Evolutionary conservation across 495 filamentous ascomycete genomes (phyloP), one percentile per base, ranked within the genome.

Genomic region (Monascus purpureus): DNA sequence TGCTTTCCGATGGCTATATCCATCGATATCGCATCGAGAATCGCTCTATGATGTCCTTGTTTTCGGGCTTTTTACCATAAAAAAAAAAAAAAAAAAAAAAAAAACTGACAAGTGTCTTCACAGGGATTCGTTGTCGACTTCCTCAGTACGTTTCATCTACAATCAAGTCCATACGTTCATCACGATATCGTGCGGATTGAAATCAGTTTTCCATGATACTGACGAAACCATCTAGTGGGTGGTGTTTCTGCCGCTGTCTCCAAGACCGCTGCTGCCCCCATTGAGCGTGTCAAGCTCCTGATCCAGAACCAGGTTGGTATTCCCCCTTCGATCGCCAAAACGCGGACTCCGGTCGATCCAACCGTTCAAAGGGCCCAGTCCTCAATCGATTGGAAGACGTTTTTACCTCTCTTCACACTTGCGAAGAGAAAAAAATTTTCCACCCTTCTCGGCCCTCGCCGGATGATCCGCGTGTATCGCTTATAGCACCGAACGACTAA

Each of bases 271-370:
- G 90, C 90, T 62, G 90, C 90, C 68, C 90, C 90, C 67, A 97
- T 97, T 53, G 90, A 97, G 85, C 90, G 90, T 82, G 80, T 97
- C 71, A 97, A 97, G 85, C 90, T 97, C 56, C 82, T 97, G 52
- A 93, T 97, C 73, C 90, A 97, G 76, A 97, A 96, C 73, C 90
- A 97, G 80, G 88, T 95, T 57, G 40, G 51, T 55, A 28, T 39
- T 13, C 8, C 38, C 35, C 13, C n/a, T n/a, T n/a, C n/a, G n/a
- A n/a, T n/a, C n/a, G n/a, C n/a, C n/a, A n/a, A n/a, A n/a, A n/a
- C n/a, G n/a, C n/a, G n/a, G n/a, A n/a, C n/a, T n/a, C n/a, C n/a
- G n/a, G n/a, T n/a, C n/a, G n/a, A n/a, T n/a, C n/a, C n/a, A n/a
- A n/a, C n/a, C n/a, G n/a, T n/a, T n/a, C n/a, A n/a, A n/a, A n/a